Base-by-base conservation (phyloP, 129 eudicot genomes). In the Oenanthe sinensis region DNA sequence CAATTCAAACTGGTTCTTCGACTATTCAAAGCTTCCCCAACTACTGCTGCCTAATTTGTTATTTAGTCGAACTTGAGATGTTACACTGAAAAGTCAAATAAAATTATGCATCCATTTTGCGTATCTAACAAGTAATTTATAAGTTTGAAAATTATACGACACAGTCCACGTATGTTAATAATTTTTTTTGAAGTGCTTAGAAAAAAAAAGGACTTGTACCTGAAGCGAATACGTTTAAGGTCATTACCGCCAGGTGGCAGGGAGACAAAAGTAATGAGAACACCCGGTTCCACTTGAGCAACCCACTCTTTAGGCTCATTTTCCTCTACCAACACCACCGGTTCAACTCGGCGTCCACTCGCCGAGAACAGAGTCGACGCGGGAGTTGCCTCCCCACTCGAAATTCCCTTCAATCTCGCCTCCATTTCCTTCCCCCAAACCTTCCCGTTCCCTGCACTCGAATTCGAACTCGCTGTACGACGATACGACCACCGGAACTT, bases 221-320 rank as follows among this genome's bases (percentile, higher is more conserved):
- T 96, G 95, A 96, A 96, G 24, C 99, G 96, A 85, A 96, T 96
- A 13, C 97, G 88, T 87, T 90, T 96, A 48, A 96, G 99, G 79
- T 92, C 95, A 75, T 96, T 96, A 73, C 97, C 99, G 65, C 97
- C 99, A 75, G 90, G 92, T 68, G 97, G 97, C 80, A 91, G 62
- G 3, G 94, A 91, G n/a, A 91, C 87, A 79, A 91, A 91, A n/a
- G 93, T 91, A 77, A 91, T 91, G 70, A 91, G 87, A 63, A 91
- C 94, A 22, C 94, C 97, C 30, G 94, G 93, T 77, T 91, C 97
- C 70, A 91, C 97, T 83, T 91, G 97, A 7, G 97, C 97, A 77
- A 91, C 91, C 97, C 97, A 91, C 76, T 91, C 97, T 45, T 84
- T 89, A 10, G 97, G 93, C 81, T 91, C 93, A 63, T 73, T 89